phyloP scores from a whole-genome alignment of 78 protist genomes.

The Anaeramoeba flamelloides region DNA sequence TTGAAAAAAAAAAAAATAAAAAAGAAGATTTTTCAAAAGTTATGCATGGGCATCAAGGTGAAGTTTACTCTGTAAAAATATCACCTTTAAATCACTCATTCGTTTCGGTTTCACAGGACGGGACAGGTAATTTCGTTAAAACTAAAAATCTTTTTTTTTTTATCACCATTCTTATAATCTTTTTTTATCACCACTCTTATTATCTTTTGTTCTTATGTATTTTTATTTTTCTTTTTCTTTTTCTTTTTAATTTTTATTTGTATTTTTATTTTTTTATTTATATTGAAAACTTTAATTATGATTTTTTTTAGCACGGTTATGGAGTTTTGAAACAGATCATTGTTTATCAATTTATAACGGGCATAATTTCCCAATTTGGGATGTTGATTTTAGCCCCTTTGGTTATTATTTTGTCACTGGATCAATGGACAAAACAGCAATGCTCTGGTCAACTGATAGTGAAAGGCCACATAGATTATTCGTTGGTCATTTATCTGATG shows the following conservation, averaged over 20 bases:
- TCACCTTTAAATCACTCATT: not conserved
- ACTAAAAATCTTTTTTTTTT: too few relatives aligned
- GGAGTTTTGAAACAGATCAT: conserved; percentile 46
- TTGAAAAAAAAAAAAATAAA: not conserved
- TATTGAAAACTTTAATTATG: too few relatives aligned
- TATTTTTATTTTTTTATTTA: too few relatives aligned
- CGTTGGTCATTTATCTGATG: conserved; percentile 64
- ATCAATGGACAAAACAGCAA: conserved; percentile 63
- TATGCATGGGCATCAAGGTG: not conserved
- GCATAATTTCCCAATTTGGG: conserved; percentile 77
- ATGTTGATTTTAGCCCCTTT: conserved; percentile 48
- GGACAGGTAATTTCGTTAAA: too few relatives aligned
- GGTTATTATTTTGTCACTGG: conserved; percentile 71
- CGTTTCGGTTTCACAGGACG: not conserved
- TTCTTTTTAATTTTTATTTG: too few relatives aligned
- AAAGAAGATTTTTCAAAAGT: not conserved
- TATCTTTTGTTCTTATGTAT: too few relatives aligned
- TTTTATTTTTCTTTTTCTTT: too few relatives aligned
- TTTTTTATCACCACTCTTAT: too few relatives aligned
- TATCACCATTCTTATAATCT: too few relatives aligned
- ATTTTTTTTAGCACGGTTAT: conserved; percentile 33
- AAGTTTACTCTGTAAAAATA: not conserved
- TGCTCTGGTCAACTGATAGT: conserved; percentile 62
- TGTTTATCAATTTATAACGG: conserved; percentile 62
- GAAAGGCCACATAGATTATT: conserved; percentile 52